Evolutionary conservation across 1,139 yeast genomes (phyloP), one percentile per base, ranked within the genome.

Genomic region (Pichiaceae sp.): DNA sequence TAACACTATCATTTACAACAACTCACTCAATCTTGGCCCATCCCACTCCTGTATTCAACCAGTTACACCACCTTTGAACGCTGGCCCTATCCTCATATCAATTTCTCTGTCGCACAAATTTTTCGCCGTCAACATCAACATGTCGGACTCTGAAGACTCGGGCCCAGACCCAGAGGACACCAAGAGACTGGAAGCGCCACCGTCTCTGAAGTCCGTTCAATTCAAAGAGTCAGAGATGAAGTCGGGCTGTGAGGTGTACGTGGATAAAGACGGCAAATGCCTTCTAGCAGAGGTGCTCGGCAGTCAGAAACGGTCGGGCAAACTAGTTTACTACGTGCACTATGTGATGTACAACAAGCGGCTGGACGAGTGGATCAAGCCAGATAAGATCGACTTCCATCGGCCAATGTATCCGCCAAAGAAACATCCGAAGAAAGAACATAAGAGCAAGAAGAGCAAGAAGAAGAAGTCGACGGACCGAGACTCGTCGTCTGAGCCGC

Each of bases 311-410:
- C 75, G 85, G 50, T 82, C 86, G 56, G 87, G 91, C 5, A 74
- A 81, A 41, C 74, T 78, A 28, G 85, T 75, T 44, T 89, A 80
- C 58, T 91, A 93, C 57, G 96, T 91, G 20, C 99, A 91, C 60
- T 91, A 87, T 60, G 86, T 78, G 41, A 96, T 89, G 50, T 91
- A 81, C 65, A 91, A 91, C 63, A 91, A 91, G 57, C 79, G 91
- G 56, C 69, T 91, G 49, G 99, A 91, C 63, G 98, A 91, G 57
- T 91, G 97, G 97, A 76, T 91, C 5, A 66, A 72, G 14, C 68
- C 74, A 4, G 78, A 76, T 26, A 68, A 94, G 38, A 76, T 91
- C 8, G 87, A 86, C 54, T 71, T 78, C 42, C 63, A 68, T 18
- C 65, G 75, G 43, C 83, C 86, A 0, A 74, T 89, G 42, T 73